Evolutionary conservation across 495 filamentous ascomycete species (phyloP).

Genomic region (Beverwykella pulmonaria): DNA sequence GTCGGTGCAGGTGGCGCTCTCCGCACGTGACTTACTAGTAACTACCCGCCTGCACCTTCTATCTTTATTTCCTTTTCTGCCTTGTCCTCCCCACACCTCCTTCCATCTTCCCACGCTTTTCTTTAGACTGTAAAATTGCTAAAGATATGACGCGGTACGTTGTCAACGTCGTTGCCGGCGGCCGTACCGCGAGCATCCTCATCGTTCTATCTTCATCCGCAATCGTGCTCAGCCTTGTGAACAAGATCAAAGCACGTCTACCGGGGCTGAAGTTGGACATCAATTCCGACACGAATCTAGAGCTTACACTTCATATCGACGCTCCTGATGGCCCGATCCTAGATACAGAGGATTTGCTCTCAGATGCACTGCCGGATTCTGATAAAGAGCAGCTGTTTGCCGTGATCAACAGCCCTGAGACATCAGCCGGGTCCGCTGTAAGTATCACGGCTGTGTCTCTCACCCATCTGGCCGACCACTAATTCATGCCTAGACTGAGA

Average conservation of each 20-base stretch:
- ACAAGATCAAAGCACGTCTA: conserved; percentile 10
- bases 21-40: too few species aligned
- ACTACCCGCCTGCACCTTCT: too few species aligned
- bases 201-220: neutral
- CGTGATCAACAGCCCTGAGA: conserved; percentile 4
- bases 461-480: neutral
- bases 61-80: too few species aligned
- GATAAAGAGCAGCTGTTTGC: conserved; percentile 31
- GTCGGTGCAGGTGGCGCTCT: too few species aligned
- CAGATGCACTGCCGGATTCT: conserved; percentile 22
- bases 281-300: neutral
- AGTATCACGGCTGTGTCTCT: neutral
- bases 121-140: too few species aligned
- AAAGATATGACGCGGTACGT: conserved; percentile 9
- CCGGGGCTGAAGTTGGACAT: neutral
- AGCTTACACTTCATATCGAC: conserved; percentile 26
- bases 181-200: neutral
- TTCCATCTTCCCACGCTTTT: too few species aligned
- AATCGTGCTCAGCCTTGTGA: neutral
- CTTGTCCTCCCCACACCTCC: too few species aligned
- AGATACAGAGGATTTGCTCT: conserved; percentile 29
- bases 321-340: conserved; percentile 30
- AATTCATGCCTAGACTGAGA: neutral
- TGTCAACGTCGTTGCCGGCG: conserved; percentile 2
- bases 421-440: neutral